A percentile compares a stretch with the other conserved stretches of the same genome.
These are phyloP conservation scores for Funneliformis geosporum DNA, from an alignment of 192 early-diverging fungal species.

Conservation along the genomic window DNA sequence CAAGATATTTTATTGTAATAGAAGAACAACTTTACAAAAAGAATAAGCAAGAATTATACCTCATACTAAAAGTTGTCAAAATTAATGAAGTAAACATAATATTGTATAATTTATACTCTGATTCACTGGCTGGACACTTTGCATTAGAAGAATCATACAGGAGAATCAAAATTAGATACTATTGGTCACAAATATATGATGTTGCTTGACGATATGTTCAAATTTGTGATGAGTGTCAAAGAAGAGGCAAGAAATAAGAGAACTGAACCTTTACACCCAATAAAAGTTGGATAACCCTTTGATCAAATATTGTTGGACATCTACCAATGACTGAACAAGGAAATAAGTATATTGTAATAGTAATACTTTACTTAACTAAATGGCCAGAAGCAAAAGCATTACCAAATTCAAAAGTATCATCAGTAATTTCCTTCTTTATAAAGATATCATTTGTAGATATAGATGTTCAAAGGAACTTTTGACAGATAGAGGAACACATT, in stretches of 20 bases:
- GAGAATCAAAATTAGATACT: background rate
- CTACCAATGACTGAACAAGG: conserved; percentile 12
- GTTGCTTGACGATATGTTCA: background rate
- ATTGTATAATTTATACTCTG: background rate
- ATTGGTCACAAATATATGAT: background rate
- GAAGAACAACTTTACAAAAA: too few relatives aligned
- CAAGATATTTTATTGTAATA: too few relatives aligned
- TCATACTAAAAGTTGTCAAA: too few relatives aligned
- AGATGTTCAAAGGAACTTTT: conserved; percentile 35
- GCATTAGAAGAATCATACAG: too few relatives aligned
- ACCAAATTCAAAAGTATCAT: conserved; percentile 28
- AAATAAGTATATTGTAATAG: conserved; percentile 32
- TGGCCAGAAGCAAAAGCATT: conserved; percentile 36
- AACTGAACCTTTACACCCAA: background rate
- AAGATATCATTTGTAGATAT: conserved; percentile 36
- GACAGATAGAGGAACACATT: conserved; percentile 31
- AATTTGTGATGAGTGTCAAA: background rate
- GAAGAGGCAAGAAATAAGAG: background rate
- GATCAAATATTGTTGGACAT: background rate
- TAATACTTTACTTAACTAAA: conserved; percentile 35
- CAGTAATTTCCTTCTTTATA: conserved; percentile 27
- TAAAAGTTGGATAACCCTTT: background rate
- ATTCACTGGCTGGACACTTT: background rate
- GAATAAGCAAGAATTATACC: too few relatives aligned
- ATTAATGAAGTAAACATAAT: background rate